Percentiles rank a stretch among this genome's conserved stretches.
These are phyloP conservation scores for Cladosporium sp. DNA, from an alignment of 2,329 filamentous ascomycete species.

Conservation along the genomic window DNA sequence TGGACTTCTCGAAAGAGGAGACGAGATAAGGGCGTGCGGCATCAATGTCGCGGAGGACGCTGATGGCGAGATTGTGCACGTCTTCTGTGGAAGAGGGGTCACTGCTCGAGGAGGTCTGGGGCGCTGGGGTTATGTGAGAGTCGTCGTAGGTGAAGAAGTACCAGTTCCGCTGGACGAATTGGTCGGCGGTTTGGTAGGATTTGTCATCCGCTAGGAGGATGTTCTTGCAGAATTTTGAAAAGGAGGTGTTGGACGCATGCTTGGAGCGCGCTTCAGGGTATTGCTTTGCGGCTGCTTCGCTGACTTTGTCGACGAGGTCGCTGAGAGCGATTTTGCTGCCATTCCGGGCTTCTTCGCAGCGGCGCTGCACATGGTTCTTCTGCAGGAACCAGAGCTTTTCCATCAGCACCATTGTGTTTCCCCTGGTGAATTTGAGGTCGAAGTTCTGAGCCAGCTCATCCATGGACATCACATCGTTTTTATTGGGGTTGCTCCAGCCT, in stretches of 20 bases:
- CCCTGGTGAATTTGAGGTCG: conserved; percentile 81
- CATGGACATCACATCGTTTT: conserved; percentile 68
- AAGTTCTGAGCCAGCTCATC: conserved; percentile 70
- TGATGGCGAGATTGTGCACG: neutral
- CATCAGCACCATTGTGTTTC: conserved; percentile 77
- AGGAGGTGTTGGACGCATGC: neutral
- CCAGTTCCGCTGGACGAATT: conserved; percentile 54
- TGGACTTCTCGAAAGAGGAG: neutral
- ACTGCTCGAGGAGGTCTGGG: neutral
- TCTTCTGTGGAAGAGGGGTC: conserved; percentile 10
- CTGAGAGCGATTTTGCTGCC: conserved; percentile 30
- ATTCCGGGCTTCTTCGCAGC: conserved; percentile 43
- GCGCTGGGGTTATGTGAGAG: conserved; percentile 12
- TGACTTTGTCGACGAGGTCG: conserved; percentile 34
- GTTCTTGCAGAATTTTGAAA: conserved; percentile 20
- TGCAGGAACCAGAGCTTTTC: conserved; percentile 80
- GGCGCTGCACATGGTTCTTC: conserved; percentile 58
- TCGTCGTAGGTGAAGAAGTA: conserved; percentile 51
- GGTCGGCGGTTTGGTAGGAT: conserved; percentile 52
- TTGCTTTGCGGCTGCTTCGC: conserved; percentile 27
- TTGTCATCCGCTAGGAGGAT: conserved; percentile 53
- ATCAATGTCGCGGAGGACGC: neutral
- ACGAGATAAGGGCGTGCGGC: neutral
- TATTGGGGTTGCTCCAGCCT: conserved; percentile 70
- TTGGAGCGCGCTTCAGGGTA: conserved; percentile 14